These are phyloP conservation scores for Plasmopara halstedii DNA, from an alignment of 352 stramenopile genomes.

Conservation along the genomic window DNA sequence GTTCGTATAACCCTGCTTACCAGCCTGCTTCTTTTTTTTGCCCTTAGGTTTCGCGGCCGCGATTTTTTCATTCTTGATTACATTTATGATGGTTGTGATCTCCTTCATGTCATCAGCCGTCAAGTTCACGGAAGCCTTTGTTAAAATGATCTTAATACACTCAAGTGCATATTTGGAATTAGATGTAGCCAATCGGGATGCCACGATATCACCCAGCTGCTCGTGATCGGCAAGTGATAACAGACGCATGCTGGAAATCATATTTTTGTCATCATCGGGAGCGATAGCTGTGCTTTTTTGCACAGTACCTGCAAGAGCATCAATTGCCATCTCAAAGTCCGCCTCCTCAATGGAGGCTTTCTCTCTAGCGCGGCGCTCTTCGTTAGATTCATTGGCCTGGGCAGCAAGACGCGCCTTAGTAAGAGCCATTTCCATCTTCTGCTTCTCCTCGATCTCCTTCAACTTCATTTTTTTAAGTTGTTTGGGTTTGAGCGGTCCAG, in stretches of 20 bases:
- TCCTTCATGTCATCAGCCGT: conserved; percentile 84
- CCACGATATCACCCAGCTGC: conserved; percentile 54
- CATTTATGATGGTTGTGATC: conserved; percentile 79
- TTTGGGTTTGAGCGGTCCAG: conserved; percentile 70
- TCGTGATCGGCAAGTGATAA: conserved; percentile 70
- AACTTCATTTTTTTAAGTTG: conserved; percentile 84
- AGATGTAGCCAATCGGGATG: conserved; percentile 43
- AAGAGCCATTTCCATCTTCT: conserved; percentile 62
- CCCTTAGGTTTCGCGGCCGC: conserved; percentile 66
- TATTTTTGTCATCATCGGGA: conserved; percentile 30
- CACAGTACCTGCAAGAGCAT: conserved; percentile 53
- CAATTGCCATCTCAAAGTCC: conserved; percentile 70
- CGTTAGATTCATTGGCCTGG: conserved; percentile 55
- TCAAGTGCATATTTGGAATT: conserved; percentile 75
- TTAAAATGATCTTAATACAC: conserved; percentile 77
- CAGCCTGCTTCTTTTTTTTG: conserved; percentile 82
- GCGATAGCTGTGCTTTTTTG: conserved; percentile 20
- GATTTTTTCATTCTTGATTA: conserved; percentile 87
- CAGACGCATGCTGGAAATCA: conserved; percentile 55
- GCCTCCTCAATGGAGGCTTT: conserved; percentile 57
- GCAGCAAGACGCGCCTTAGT: conserved; percentile 66
- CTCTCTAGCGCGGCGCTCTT: conserved; percentile 51
- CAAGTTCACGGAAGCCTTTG: conserved; percentile 66
- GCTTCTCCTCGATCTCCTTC: conserved; percentile 83
- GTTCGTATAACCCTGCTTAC: conserved; percentile 76